Evolutionary conservation across 306 rosid species (phyloP), one percentile per base, ranked within the genome.

Genomic region (Spatholobus suberectus): DNA sequence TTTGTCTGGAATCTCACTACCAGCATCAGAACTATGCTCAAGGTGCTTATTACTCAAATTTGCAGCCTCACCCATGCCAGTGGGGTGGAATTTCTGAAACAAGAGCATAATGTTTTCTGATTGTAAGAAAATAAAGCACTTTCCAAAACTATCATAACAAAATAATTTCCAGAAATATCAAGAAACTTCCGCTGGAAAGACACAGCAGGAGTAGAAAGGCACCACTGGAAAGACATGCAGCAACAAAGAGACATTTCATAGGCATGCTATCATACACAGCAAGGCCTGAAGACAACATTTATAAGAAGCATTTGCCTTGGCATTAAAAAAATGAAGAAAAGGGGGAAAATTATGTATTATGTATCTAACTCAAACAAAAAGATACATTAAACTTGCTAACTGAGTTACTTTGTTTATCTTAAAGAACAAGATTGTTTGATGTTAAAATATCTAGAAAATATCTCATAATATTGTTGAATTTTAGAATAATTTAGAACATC

Each of bases 1-100:
- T 70, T 80, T 68, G 13, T 87, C 90, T 5, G 44, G 80, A 70
- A 57, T 73, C 70, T 83, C 89, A 68, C 84, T 79, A 37, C 54
- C 91, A 55, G 83, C 75, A 38, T 66, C 84, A 76, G 89, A 87
- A 71, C 85, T 77, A 76, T 27, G 85, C 78, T 78, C 77, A 76
- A 81, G 72, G 57, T 76, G 86, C 83, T 88, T 83, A 79, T 79
- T 81, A 74, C 86, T 89, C 52, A 87, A 84, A 70, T 85, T 69
- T 80, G 77, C 82, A 83, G 87, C 59, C 87, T 85, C 81, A 47
- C 63, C 81, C 87, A 73, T 69, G 84, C 84, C 87, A 85, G 77
- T 83, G 49, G 87, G 88, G 73, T 80, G 89, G 80, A 89, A 91
- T 76, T 85, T 92, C 97, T 91, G 87, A 85, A 82, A 76, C 49